Evolutionary conservation across 2,329 filamentous ascomycete species (phyloP), one percentile per base, ranked within the genome.

Genomic region (Phialophora expanda): DNA sequence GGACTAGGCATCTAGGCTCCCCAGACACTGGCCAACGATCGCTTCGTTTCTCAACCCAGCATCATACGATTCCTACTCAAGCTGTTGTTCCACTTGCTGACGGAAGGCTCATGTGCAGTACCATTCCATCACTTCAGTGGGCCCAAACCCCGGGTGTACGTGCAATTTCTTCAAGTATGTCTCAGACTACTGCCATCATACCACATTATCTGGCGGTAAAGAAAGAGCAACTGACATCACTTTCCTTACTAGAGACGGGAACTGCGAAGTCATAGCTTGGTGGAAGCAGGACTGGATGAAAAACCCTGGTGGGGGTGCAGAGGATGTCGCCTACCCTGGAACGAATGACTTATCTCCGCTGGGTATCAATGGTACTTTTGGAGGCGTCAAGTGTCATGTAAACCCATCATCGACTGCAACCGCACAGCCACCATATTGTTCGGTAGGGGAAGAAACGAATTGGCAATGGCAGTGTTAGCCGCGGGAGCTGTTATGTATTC

Each of bases 291-390:
- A 64, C 26, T 46, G 30, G 50, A 64, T 53, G 51, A 56, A 46
- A 17, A 7, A 54, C 28, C 59, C 59, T 32, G 50, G 46, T 44
- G 38, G 62, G 26, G 46, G 28, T 12, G 9, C 34, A 24, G 30
- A 50, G 24, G 28, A 61, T 22, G 48, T 61, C 28, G 41, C 63
- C 8, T 61, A 65, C 34, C 63, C 63, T 20, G 57, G 63, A 5
- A 61, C 48, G 24, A 44, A 53, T 9, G 63, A 65, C 24, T 20
- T 65, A n/a, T 60, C 55, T 32, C 30, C 14, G 6, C 32, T 61
- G 28, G 57, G 53, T 26, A 17, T 61, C 14, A 48, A 56, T 22
- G 41, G 56, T 32, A 61, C 51, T 9, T 65, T 65, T 44, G 63
- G 63, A 32, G 56, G 57, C 53, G 60, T 54, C 46, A 54, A 26